Evolutionary conservation across 495 filamentous ascomycete genomes (phyloP), one percentile per base, ranked within the genome.

Genomic region (Hypoxylon lenormandii): DNA sequence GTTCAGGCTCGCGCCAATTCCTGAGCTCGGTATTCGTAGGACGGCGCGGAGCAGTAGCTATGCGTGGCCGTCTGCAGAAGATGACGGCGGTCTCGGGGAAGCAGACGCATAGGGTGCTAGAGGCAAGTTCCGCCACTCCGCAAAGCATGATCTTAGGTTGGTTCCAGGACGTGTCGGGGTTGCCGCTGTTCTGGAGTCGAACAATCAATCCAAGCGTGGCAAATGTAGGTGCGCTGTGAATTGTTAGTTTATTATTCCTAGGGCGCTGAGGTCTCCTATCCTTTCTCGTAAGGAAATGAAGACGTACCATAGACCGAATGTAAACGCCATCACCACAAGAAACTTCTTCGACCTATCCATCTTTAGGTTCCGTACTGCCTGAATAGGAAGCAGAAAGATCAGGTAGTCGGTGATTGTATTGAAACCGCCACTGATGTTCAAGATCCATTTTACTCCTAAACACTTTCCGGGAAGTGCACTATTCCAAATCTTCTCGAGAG

Each of bases 281-380:
- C 23, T 26, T 2, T 26, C 23, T 26, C 5, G 23, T 5, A 5
- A 6, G 11, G 30, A 16, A 43, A 43, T 12, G 26, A 45, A 19
- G 19, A 54, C 63, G 16, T 19, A 66, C 63, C 63, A 60, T 42
- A 66, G n/a, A n/a, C 63, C 63, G 43, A 66, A 66, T 1, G 63
- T 66, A 36, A 66, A 66, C 11, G 40, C 63, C 15, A 59, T 21
- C 0, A 66, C 55, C n/a, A 66, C 49, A 15, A 54, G 18, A 3
- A 59, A n/a, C 6, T 51, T 22, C 48, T 54, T 60, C 3, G 47
- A 1, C 4, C n/a, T 54, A 22, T 54, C 33, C 55, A 66, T 30
- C 7, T 60, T 26, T 7, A 66, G 28, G 5, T 33, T 47, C 42
- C 63, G 19, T 4, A 66, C 63, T n/a, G 63, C 63, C 7, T 60